Evolutionary conservation across 2,329 filamentous ascomycete genomes (phyloP), one percentile per base, ranked within the genome.

Genomic region (Cadophora luteo-olivacea): DNA sequence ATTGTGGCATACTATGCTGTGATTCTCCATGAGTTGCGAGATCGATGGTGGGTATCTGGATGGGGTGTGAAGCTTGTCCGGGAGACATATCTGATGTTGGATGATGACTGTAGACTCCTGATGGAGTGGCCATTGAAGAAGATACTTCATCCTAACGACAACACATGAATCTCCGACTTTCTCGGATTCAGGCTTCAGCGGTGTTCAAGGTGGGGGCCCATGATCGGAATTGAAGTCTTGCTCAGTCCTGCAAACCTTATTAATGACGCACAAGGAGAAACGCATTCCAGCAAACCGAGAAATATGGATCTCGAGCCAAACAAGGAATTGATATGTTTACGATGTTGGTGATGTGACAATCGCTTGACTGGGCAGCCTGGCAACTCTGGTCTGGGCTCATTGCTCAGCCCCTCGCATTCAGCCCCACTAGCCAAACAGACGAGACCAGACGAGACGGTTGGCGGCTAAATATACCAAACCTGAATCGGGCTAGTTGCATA

Each of bases 1-100:
- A 62, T 71, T 65, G 25, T 71, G n/a, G 68, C 65, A 24, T 32
- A 70, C 36, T 71, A 64, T 70, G 66, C 54, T 29, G 70, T 68
- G 16, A 48, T 67, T 25, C 51, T 70, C 1, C 19, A 72, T 64
- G 32, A 61, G 8, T 19, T 65, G 19, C 64, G 66, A 60, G 52
- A 68, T 25, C 32, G 6, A n/a, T 66, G 60, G 61, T 70, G 68
- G 70, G 36, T 38, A 3, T 54, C 19, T 33, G 66, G 58, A 19
- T 70, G 68, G 68, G 70, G 68, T 1, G 52, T 22, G 1, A 60
- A 62, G 36, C 32, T 72, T 22, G 51, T 69, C 48, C 32, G 57
- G 12, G 68, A 55, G 22, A 38, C 66, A n/a, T 16, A 52, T 14
- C 38, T 62, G 11, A 36, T 62, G 22, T 8, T 70, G 25, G 41